These are phyloP conservation scores for Lactifluus pinguis DNA, from an alignment of 768 basidiomycete species.

Conservation along the genomic window DNA sequence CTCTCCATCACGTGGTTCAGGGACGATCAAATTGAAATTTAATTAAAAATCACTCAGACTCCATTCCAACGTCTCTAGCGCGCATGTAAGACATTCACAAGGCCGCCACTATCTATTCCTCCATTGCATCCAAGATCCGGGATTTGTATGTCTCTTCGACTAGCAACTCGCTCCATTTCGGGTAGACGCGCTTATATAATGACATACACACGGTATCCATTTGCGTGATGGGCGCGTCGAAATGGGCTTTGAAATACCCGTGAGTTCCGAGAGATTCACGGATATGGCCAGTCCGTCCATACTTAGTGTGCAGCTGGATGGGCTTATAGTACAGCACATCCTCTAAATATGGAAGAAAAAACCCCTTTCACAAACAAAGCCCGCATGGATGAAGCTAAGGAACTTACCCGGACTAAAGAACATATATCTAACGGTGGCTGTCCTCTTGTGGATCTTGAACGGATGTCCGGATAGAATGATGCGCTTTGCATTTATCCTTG, in stretches of 20 bases:
- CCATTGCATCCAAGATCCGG: constrained; percentile 20
- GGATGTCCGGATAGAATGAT: constrained; percentile 93
- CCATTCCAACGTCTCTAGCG: neutral
- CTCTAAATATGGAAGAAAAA: constrained; percentile 33
- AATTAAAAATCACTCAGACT: no score
- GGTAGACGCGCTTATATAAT: constrained; percentile 90
- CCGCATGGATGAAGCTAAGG: neutral
- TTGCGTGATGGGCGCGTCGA: constrained; percentile 87
- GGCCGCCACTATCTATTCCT: constrained; percentile 14
- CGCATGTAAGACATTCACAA: neutral
- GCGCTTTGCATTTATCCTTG: constrained; percentile 87
- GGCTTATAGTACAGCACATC: constrained; percentile 92
- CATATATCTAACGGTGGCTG: constrained; percentile 96
- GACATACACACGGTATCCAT: constrained; percentile 98
- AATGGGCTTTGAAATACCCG: constrained; percentile 92
- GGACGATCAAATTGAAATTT: neutral
- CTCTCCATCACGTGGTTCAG: neutral
- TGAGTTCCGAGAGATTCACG: constrained; percentile 91
- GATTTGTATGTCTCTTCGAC: constrained; percentile 14
- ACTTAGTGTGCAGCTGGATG: constrained; percentile 87
- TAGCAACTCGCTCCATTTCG: constrained; percentile 70
- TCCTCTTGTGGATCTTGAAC: constrained; percentile 94
- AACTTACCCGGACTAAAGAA: constrained; percentile 81
- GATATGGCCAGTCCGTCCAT: constrained; percentile 84
- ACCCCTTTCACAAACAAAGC: no score